phyloP scores from a whole-genome alignment of 2,329 filamentous ascomycete genomes.

The Alternaria arbusti region DNA sequence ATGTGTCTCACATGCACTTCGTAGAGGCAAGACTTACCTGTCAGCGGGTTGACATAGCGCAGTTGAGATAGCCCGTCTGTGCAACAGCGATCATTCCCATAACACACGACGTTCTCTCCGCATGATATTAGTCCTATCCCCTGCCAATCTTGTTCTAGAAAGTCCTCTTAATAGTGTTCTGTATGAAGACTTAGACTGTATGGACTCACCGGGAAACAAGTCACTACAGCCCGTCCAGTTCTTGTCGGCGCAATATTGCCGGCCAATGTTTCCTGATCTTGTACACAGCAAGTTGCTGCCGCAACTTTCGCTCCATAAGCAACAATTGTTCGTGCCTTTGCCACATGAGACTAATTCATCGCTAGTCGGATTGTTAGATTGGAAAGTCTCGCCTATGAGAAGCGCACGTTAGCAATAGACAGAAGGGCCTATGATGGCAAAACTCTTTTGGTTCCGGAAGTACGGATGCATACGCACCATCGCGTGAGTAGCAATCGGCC shows the following conservation, averaged over 20 bases:
- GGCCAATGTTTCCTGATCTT: not conserved
- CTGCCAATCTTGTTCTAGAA: not conserved
- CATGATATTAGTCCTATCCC: not conserved
- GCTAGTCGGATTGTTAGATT: not conserved
- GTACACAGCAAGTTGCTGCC: not conserved
- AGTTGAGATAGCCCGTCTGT: not conserved
- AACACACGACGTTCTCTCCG: not conserved
- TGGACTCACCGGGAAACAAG: not conserved
- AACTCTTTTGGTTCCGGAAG: not conserved
- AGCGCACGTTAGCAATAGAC: not conserved
- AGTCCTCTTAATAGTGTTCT: not conserved
- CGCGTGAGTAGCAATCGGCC: not conserved
- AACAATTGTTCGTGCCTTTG: not conserved
- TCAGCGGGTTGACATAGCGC: not conserved
- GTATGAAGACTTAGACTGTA: not conserved
- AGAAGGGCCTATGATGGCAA: not conserved
- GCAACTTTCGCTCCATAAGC: not conserved
- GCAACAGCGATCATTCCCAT: not conserved
- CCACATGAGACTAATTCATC: not conserved
- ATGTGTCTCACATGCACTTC: too few relatives aligned
- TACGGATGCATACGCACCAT: not conserved
- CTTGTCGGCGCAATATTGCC: not conserved
- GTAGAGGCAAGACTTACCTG: not conserved
- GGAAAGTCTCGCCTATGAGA: not conserved
- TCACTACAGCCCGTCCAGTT: not conserved